Evolutionary conservation across 2,329 filamentous ascomycete species (phyloP).

Genomic region (Diaporthe sp.): DNA sequence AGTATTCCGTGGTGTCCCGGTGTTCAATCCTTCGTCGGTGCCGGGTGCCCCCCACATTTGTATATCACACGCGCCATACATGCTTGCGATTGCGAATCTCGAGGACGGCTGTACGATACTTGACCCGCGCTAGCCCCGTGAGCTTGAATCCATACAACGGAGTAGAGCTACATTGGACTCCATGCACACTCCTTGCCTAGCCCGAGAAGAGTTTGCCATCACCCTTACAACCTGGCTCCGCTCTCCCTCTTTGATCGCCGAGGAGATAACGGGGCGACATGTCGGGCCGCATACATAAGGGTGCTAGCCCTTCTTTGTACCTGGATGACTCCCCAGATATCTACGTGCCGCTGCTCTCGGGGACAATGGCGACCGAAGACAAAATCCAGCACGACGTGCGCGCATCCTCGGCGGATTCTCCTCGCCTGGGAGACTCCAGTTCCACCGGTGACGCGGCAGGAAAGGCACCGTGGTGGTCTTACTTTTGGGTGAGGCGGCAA

Average conservation of each 20-base stretch:
- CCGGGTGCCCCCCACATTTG: slow-evolving; percentile 20
- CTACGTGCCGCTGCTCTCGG: slow-evolving; percentile 33
- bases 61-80: slow-evolving; percentile 25
- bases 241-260: slow-evolving; percentile 10
- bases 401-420: slow-evolving; percentile 13
- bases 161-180: slow-evolving; percentile 6
- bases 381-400: slow-evolving; percentile 31
- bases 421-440: not conserved
- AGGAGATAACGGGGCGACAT: slow-evolving; percentile 8
- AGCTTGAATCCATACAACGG: slow-evolving; percentile 19
- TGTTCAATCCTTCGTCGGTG: not conserved
- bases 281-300: slow-evolving; percentile 24
- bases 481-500: slow-evolving; percentile 35
- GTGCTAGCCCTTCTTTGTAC: not conserved
- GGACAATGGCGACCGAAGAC: slow-evolving; percentile 33
- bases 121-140: slow-evolving; percentile 1
- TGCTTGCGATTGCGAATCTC: slow-evolving; percentile 26
- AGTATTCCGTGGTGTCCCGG: not conserved
- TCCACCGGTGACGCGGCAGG: not conserved
- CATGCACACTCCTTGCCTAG: slow-evolving; percentile 28
- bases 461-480: slow-evolving; percentile 38
- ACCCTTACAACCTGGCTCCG: slow-evolving; percentile 8
- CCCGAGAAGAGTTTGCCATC: slow-evolving; percentile 31
- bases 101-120: slow-evolving; percentile 12
- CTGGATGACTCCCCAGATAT: slow-evolving; percentile 14